phyloP scores from a whole-genome alignment of 148 eudicot species.

The Dysphania ambrosioides region DNA sequence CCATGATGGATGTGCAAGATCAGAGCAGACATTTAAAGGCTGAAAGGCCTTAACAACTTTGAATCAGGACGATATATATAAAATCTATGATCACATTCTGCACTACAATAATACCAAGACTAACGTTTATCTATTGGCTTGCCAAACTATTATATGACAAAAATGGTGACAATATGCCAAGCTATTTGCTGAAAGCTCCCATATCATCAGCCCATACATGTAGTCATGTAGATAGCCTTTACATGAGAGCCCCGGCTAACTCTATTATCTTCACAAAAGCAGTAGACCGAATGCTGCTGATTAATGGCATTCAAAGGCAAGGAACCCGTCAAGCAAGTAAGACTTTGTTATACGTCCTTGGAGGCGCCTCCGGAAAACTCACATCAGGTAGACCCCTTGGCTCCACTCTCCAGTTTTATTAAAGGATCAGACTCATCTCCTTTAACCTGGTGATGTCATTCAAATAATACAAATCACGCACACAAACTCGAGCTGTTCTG shows the following conservation, averaged over 20 bases:
- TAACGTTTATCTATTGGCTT: constrained; percentile 13
- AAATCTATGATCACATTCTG: constrained; percentile 24
- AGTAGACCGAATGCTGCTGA: constrained; percentile 24
- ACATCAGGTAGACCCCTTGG: constrained; percentile 30
- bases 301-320: constrained; percentile 15
- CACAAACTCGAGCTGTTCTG: too few relatives aligned
- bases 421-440: constrained; percentile 76
- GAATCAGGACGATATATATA: constrained; percentile 8
- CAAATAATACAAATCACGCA: not conserved
- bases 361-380: constrained; percentile 6
- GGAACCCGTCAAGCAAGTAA: not conserved
- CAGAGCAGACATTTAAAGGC: not conserved
- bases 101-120: constrained; percentile 21
- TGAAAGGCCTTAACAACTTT: not conserved
- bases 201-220: constrained; percentile 29
- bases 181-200: constrained; percentile 23
- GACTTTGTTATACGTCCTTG: constrained; percentile 9
- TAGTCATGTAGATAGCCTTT: constrained; percentile 21
- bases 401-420: constrained; percentile 55
- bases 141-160: constrained; percentile 29
- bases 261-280: constrained; percentile 23
- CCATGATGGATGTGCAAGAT: not conserved
- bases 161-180: constrained; percentile 32
- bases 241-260: constrained; percentile 24
- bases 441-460: constrained; percentile 42